phyloP scores from a whole-genome alignment of 2,329 filamentous ascomycete species.

The Penicillium hesseltinei region DNA sequence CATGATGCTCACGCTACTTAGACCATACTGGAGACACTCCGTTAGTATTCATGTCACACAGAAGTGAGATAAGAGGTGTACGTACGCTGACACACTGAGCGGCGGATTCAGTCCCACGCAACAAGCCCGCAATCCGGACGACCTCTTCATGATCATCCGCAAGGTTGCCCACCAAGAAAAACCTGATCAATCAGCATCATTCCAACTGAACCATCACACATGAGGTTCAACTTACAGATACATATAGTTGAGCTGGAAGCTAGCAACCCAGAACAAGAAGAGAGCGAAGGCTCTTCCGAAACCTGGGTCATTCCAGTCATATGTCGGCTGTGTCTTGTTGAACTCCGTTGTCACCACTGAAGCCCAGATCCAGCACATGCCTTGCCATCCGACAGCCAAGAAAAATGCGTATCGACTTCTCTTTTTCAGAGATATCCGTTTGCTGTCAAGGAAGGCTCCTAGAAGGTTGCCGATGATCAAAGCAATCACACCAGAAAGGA shows the following conservation, averaged over 20 bases:
- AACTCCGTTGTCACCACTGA: conserved; percentile 65
- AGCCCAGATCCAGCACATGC: conserved; percentile 71
- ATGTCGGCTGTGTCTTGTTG: conserved; percentile 55
- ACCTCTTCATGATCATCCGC: conserved; percentile 62
- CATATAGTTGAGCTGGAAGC: conserved; percentile 72
- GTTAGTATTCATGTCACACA: neutral
- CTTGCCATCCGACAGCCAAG: conserved; percentile 54
- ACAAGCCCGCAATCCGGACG: conserved; percentile 64
- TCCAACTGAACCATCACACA: neutral
- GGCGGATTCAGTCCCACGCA: conserved; percentile 69
- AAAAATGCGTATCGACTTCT: conserved; percentile 58
- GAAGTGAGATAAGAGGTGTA: conserved; percentile 3
- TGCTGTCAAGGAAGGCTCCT: conserved; percentile 64
- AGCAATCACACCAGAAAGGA: conserved; percentile 66
- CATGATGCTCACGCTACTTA: conserved; percentile 62
- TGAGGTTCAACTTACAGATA: conserved; percentile 53
- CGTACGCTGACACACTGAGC: conserved; percentile 66
- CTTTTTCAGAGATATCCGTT: conserved; percentile 52
- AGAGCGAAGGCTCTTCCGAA: conserved; percentile 67
- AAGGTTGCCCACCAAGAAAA: conserved; percentile 68
- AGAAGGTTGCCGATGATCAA: conserved; percentile 65
- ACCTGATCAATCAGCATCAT: conserved; percentile 43
- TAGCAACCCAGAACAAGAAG: conserved; percentile 64
- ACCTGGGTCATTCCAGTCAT: conserved; percentile 63
- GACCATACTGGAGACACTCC: conserved; percentile 54